Evolutionary conservation across 2,329 filamentous ascomycete species (phyloP), one percentile per base, ranked within the genome.

Genomic region (Fusarium torreyae): DNA sequence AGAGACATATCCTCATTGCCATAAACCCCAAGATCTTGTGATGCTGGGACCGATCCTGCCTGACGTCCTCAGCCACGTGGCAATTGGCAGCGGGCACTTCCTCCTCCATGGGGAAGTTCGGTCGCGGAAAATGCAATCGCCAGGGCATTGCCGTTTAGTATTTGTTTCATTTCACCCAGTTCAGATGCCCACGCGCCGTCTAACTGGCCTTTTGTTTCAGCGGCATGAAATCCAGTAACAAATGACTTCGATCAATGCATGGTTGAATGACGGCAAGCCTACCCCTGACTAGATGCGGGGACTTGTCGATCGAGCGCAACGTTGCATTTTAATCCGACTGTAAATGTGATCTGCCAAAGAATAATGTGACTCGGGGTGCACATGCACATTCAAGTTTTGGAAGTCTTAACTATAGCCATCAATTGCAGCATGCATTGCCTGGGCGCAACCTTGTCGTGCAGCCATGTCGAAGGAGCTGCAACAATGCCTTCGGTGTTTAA

Each of bases 271-370:
- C 7, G 22, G 1, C 53, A 9, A 7, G 13, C 31, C 28, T 57
- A n/a, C 33, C 43, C 38, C 48, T 58, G 28, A 24, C 4, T 7
- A 28, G 22, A 54, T 54, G 38, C 14, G 31, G 48, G 48, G 24
- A 56, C 44, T 56, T 50, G 44, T 56, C 44, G 44, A 56, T 33
- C 15, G 44, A 56, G 34, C 18, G 53, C 34, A 56, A 56, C 53
- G 44, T 56, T 56, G 44, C 53, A 56, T 56, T 28, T 34, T 2
- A 28, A 28, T 28, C 26, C 10, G 26, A 28, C 26, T 28, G 26
- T 28, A 28, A 28, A 28, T 28, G 7, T 28, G 26, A 28, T 28
- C 26, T 28, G 9, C 26, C 26, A 28, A 28, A 28, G 26, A 7
- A 28, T 28, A 28, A 28, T 28, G 26, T 28, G 26, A 28, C 26